A percentile compares a stretch with the other conserved stretches of the same genome.
Conservation (phyloP, 805 yeast genomes). For the Myxozyma nipponensis region DNA sequence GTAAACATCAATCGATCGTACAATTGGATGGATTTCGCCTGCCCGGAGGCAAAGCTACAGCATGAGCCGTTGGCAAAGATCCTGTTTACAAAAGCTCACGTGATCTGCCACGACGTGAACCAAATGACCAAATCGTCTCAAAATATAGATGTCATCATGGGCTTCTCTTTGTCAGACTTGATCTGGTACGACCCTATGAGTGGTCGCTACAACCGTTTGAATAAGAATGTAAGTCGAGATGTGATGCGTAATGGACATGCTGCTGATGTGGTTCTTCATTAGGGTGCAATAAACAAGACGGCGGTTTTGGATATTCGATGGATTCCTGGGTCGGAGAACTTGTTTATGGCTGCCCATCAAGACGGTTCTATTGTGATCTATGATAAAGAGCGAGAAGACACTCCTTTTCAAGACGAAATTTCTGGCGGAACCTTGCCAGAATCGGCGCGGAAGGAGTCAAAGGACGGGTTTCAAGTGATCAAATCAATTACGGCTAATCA, state of each 20-base stretch:
- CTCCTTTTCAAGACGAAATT: conserved; percentile 20
- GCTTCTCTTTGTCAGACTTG: conserved; percentile 65
- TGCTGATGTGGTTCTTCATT: not conserved
- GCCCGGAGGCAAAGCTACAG: conserved; percentile 19
- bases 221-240: conserved; percentile 38
- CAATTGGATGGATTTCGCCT: conserved; percentile 36
- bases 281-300: conserved; percentile 42
- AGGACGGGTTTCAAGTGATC: conserved; percentile 23
- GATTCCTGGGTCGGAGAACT: conserved; percentile 44
- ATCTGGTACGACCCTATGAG: conserved; percentile 55
- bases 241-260: too few relatives aligned
- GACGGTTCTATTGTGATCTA: conserved; percentile 59
- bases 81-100: conserved; percentile 40
- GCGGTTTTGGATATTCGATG: conserved; percentile 48
- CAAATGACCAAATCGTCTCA: conserved; percentile 32
- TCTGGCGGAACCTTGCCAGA: conserved; percentile 6
- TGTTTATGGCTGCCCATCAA: conserved; percentile 55
- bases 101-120: conserved; percentile 41
- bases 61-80: conserved; percentile 41
- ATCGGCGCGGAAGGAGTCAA: conserved; percentile 3
- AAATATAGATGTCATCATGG: conserved; percentile 52
- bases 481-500: conserved; percentile 22
- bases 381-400: conserved; percentile 50
- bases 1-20: conserved; percentile 39
- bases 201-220: conserved; percentile 49